Evolutionary conservation across 345 rosid species (phyloP).

Genomic region (Xanthoceras sorbifolium): DNA sequence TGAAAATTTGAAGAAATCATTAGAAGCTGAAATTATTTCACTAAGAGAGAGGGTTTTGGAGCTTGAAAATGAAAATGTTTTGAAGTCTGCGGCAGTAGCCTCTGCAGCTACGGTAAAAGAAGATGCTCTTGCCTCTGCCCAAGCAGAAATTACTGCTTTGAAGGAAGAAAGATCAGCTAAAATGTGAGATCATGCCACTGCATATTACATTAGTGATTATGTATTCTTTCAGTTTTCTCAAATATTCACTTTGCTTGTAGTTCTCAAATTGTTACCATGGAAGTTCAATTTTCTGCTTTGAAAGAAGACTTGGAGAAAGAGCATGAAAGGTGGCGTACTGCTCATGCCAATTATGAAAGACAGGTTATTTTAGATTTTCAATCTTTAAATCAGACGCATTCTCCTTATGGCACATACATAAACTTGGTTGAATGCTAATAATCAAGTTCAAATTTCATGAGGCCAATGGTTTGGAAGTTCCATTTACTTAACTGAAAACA

Average conservation of each 20-base stretch:
- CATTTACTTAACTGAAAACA: background rate
- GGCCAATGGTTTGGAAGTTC: background rate
- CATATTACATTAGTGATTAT: slow-evolving; percentile 16
- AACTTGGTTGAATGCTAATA: background rate
- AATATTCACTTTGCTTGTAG: slow-evolving; percentile 42
- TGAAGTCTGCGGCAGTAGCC: slow-evolving; percentile 71
- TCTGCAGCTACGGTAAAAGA: slow-evolving; percentile 66
- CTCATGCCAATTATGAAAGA: slow-evolving; percentile 92
- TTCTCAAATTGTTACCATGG: slow-evolving; percentile 66
- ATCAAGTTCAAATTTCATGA: background rate
- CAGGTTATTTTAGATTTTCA: slow-evolving; percentile 54
- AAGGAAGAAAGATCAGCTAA: slow-evolving; percentile 68
- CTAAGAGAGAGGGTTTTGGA: slow-evolving; percentile 71
- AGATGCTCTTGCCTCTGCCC: slow-evolving; percentile 66
- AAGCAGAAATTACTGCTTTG: slow-evolving; percentile 63
- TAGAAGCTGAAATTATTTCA: slow-evolving; percentile 70
- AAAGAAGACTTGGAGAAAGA: slow-evolving; percentile 73
- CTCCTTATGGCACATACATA: background rate
- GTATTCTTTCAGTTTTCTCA: slow-evolving; percentile 18
- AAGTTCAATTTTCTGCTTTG: slow-evolving; percentile 58
- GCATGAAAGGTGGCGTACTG: slow-evolving; percentile 75
- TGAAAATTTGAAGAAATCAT: slow-evolving; percentile 60
- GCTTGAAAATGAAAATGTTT: slow-evolving; percentile 65
- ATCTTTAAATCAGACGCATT: background rate
- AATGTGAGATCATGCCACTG: slow-evolving; percentile 41